Evolutionary conservation across 306 rosid genomes (phyloP).

Genomic region (Trichosanthes truncata): DNA sequence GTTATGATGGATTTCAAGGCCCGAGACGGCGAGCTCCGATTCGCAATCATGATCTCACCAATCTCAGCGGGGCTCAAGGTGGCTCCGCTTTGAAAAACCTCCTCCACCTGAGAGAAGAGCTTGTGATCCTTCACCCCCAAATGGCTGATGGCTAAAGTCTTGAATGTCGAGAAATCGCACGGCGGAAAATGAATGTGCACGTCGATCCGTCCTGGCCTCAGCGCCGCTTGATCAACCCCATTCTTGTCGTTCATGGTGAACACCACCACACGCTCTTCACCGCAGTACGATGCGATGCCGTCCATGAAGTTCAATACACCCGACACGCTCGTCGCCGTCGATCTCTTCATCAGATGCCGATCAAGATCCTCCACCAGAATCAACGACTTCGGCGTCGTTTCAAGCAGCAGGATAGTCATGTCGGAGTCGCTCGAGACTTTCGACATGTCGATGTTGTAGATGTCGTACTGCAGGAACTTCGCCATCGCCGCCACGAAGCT

Average conservation of each 20-base stretch:
- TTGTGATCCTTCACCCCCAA: constrained; percentile 89
- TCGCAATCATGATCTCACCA: constrained; percentile 80
- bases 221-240: constrained; percentile 42
- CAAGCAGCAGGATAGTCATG: constrained; percentile 43
- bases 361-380: constrained; percentile 79
- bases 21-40: constrained; percentile 73
- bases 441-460: constrained; percentile 62
- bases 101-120: constrained; percentile 77
- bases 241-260: constrained; percentile 62
- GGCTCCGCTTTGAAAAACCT: constrained; percentile 56
- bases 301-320: constrained; percentile 84
- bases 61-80: constrained; percentile 72
- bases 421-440: constrained; percentile 46
- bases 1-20: constrained; percentile 73
- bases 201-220: constrained; percentile 78
- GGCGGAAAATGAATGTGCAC: constrained; percentile 72
- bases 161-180: constrained; percentile 79
- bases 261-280: constrained; percentile 80
- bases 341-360: constrained; percentile 25
- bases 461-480: constrained; percentile 59
- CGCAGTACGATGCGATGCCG: constrained; percentile 58
- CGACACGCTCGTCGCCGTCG: constrained; percentile 33
- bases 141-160: constrained; percentile 50
- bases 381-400: constrained; percentile 56
- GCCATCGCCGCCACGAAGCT: constrained; percentile 92